These are phyloP conservation scores for Phyllosticta citrichinensis DNA, from an alignment of 2,329 filamentous ascomycete genomes.

Conservation along the genomic window DNA sequence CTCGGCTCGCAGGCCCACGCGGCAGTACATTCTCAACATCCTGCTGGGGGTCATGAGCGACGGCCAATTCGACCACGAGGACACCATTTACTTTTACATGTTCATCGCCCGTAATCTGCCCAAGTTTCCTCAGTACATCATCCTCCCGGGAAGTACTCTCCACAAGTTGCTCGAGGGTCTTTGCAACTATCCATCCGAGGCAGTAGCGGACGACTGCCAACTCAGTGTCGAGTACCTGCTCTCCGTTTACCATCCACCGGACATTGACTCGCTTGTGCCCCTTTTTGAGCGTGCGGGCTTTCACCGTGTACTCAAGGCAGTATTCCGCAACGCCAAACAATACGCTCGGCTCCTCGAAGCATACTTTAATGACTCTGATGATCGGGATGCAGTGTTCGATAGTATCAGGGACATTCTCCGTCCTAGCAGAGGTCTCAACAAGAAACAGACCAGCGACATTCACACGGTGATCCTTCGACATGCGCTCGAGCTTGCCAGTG, in stretches of 20 bases:
- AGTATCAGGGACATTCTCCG: slow-evolving; percentile 69
- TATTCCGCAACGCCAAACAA: slow-evolving; percentile 70
- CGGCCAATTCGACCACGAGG: slow-evolving; percentile 62
- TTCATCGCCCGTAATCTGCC: slow-evolving; percentile 92
- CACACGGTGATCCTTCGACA: slow-evolving; percentile 56
- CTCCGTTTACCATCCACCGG: slow-evolving; percentile 84
- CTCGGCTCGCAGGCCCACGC: slow-evolving; percentile 48
- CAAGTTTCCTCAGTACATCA: slow-evolving; percentile 92
- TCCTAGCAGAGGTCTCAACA: slow-evolving; percentile 50
- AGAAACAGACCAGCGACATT: slow-evolving; percentile 64
- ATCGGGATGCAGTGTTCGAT: slow-evolving; percentile 65
- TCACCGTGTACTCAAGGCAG: slow-evolving; percentile 82
- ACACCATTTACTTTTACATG: slow-evolving; percentile 96
- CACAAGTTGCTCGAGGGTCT: slow-evolving; percentile 72
- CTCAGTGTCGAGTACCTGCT: slow-evolving; percentile 93
- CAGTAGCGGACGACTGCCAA: slow-evolving; percentile 86
- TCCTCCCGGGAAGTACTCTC: slow-evolving; percentile 77
- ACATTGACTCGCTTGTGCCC: slow-evolving; percentile 65
- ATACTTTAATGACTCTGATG: slow-evolving; percentile 77
- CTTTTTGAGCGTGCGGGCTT: slow-evolving; percentile 73
- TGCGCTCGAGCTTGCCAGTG: slow-evolving; percentile 54
- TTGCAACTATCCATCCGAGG: slow-evolving; percentile 70
- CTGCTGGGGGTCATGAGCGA: slow-evolving; percentile 82
- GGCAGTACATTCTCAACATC: slow-evolving; percentile 88
- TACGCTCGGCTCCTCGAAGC: slow-evolving; percentile 68